Conservation (phyloP, 2,329 filamentous ascomycete species). For the Teratosphaeria zuluensis region DNA sequence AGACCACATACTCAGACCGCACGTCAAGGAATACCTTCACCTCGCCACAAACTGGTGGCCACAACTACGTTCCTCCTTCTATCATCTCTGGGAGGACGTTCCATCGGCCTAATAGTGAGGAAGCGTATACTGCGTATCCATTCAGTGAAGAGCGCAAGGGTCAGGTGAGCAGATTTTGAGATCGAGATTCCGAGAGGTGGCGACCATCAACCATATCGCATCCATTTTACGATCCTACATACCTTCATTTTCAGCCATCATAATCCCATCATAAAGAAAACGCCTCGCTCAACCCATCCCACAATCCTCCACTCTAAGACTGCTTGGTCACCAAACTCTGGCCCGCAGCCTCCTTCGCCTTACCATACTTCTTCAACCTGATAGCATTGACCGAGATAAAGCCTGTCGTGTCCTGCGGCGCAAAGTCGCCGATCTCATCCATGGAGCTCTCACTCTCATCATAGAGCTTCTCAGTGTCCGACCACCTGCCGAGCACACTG, state of each 20-base stretch:
- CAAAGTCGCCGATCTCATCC: constrained; percentile 62
- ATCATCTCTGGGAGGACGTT: constrained; percentile 38
- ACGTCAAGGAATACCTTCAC: constrained; percentile 43
- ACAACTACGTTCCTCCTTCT: constrained; percentile 47
- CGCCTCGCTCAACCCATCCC: constrained; percentile 1
- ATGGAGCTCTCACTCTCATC: constrained; percentile 56
- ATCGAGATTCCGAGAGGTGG: too few species aligned
- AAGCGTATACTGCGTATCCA: too few species aligned
- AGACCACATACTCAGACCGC: constrained; percentile 22
- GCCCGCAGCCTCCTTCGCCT: constrained; percentile 28
- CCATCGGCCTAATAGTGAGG: too few species aligned
- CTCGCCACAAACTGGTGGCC: constrained; percentile 38
- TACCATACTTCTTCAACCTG: constrained; percentile 36
- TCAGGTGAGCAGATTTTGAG: too few species aligned
- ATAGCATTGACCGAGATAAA: constrained; percentile 65
- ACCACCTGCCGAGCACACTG: constrained; percentile 49
- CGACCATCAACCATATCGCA: too few species aligned
- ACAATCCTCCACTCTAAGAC: background rate
- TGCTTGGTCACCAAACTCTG: constrained; percentile 20
- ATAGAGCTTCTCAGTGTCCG: constrained; percentile 61
- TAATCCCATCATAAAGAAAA: background rate
- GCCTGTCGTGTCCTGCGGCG: constrained; percentile 55
- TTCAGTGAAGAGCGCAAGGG: too few species aligned
- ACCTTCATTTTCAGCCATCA: background rate
- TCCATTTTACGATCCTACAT: background rate